phyloP scores from a whole-genome alignment of 106 monocot genomes.

The Narthecium ossifragum region DNA sequence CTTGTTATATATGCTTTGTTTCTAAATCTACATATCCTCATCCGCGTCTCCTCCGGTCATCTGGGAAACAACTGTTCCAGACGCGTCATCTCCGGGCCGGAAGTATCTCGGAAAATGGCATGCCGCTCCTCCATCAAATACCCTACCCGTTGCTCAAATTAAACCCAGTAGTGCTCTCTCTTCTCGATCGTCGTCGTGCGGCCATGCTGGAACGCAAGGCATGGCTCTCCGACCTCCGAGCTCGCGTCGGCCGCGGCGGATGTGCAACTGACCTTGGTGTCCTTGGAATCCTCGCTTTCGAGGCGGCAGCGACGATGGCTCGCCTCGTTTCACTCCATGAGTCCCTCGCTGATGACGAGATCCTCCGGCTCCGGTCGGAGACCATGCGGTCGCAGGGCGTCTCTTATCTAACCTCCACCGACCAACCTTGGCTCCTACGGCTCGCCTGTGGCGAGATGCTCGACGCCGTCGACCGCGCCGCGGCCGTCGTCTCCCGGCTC shows the following conservation, averaged over 20 bases:
- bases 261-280: not conserved
- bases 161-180: no score
- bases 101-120: no score
- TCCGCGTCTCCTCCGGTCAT: no score
- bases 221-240: conserved; percentile 2
- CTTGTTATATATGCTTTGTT: no score
- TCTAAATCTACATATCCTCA: no score
- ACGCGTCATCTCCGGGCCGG: no score
- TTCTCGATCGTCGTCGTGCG: no score
- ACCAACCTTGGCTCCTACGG: conserved; percentile 53
- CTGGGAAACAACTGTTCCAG: no score
- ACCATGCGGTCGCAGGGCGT: conserved; percentile 68
- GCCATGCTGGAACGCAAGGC: not conserved
- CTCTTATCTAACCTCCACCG: conserved; percentile 61
- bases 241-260: not conserved
- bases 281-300: conserved; percentile 69
- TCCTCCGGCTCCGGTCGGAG: conserved; percentile 34
- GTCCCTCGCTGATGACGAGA: conserved; percentile 40
- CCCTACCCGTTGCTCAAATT: no score
- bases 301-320: conserved; percentile 61
- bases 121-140: no score
- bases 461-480: conserved; percentile 50
- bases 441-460: conserved; percentile 65
- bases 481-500: conserved; percentile 42
- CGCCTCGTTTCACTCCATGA: conserved; percentile 57